Conservation (phyloP, 306 rosid genomes). For the Clitoria ternatea region DNA sequence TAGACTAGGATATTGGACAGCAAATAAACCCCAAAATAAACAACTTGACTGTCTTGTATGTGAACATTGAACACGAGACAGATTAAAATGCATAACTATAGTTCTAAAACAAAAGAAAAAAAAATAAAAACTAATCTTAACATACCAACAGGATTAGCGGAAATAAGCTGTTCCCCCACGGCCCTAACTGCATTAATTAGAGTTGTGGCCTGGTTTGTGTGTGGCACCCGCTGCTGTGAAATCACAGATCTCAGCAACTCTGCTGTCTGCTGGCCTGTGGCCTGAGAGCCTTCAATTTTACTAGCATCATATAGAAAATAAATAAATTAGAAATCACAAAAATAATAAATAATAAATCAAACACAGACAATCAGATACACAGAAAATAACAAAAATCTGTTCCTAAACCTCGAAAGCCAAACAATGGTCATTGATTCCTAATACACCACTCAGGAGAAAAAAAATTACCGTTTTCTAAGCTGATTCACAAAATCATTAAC, state of each 20-base stretch:
- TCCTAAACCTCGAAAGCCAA: constrained; percentile 7
- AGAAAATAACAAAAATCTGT: background rate
- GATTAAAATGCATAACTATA: background rate
- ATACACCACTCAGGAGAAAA: background rate
- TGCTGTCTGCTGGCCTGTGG: constrained; percentile 79
- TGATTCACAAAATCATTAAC: constrained; percentile 71
- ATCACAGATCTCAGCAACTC: constrained; percentile 84
- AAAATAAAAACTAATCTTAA: background rate
- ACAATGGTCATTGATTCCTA: background rate
- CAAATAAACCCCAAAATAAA: background rate
- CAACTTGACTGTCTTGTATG: background rate
- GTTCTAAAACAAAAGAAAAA: background rate
- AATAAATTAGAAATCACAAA: background rate
- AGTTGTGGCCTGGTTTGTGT: constrained; percentile 78
- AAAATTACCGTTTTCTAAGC: constrained; percentile 75
- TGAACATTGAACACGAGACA: background rate
- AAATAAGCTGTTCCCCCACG: constrained; percentile 91
- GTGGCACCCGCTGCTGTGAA: constrained; percentile 82
- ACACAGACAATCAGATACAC: background rate
- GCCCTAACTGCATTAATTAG: constrained; percentile 77
- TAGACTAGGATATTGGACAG: background rate
- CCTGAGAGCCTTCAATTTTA: constrained; percentile 94
- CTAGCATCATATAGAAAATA: constrained; percentile 39
- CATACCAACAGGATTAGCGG: constrained; percentile 95
- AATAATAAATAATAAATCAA: background rate